Evolutionary conservation across 2,329 filamentous ascomycete species (phyloP), one percentile per base, ranked within the genome.

Genomic region (Aspergillus sp.): DNA sequence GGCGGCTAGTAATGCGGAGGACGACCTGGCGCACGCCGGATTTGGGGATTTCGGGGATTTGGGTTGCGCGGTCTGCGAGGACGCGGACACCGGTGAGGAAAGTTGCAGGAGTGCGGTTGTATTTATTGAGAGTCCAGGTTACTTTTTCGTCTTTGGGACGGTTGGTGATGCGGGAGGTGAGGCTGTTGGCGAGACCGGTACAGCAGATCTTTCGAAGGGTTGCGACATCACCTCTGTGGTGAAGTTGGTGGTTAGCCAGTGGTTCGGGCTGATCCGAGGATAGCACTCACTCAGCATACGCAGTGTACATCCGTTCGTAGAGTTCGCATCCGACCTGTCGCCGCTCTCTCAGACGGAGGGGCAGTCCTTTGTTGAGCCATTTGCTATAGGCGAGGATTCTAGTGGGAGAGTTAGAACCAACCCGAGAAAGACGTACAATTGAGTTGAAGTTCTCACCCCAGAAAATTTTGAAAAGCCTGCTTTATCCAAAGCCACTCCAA

Each of bases 291-390:
- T 53, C 55, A 20, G 75, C 74, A 52, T 77, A 74, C 19, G 70
- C 64, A 20, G 56, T 65, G 57, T 77, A 78, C 69, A 78, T 73
- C 22, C 60, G 51, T 41, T 63, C 50, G 49, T 78, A 74, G n/a
- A 77, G 60, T 7, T 64, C 53, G 37, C 60, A 60, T 9, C 68
- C 72, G 35, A 70, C 61, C 7, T 54, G 45, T 15, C 69, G 66
- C 35, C 72, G 61, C 38, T 67, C 58, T 19, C 52, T 53, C 20
- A 69, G 47, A n/a, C 63, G 53, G 15, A 73, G 57, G 22, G 69
- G 67, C 22, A 65, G 49, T 10, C 57, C 57, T 41, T 57, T 64
- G 49, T 61, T 61, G 23, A 61, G 44, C 45, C 55, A 63, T 56
- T 66, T 69, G 53, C 54, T 59, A 49, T 67, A 67, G 33, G 56